Evolutionary conservation across 202 grass and related monocot genomes (phyloP), one percentile per base, ranked within the genome.

Genomic region (Zizania palustris): DNA sequence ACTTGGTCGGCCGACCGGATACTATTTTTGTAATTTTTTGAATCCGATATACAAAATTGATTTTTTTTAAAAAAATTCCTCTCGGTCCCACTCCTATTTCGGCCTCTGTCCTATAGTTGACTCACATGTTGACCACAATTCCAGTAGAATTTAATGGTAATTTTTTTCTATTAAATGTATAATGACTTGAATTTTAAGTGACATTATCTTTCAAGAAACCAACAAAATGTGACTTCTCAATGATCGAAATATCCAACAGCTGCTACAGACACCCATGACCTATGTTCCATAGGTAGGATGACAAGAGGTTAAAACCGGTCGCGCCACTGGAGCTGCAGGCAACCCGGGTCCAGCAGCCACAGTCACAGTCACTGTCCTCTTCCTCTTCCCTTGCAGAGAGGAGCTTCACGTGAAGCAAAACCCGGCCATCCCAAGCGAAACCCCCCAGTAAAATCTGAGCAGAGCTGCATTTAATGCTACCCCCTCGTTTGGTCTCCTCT

Each of bases 361-460:
- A 74, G 75, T 57, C 76, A 80, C 81, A 61, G 51, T 55, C 51
- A 54, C 50, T 19, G 50, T 54, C 50, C 50, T 54, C 50, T 3
- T n/a, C 50, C 5, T n/a, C 9, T 45, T 39, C 21, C 48, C 48
- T 15, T 16, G 77, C 60, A 69, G 80, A 48, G 28, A 62, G 43
- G 78, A 80, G 77, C 76, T 85, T 88, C 82, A 89, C 86, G 86
- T 89, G 86, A 68, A 72, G 71, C 65, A n/a, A 74, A 65, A 48
- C 45, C 13, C 74, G 57, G 21, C 39, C 63, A 78, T 51, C 53
- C 14, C 63, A 50, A 19, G 59, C 28, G 19, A 45, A 46, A 43
- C 9, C 40, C 48, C 16, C 51, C 16, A 55, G 82, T 73, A 85
- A 89, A 89, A 89, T 85, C 82, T 73, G 72, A 63, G 22, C 76